phyloP scores from a whole-genome alignment of 768 basidiomycete genomes.

The Exidia glandulosa region DNA sequence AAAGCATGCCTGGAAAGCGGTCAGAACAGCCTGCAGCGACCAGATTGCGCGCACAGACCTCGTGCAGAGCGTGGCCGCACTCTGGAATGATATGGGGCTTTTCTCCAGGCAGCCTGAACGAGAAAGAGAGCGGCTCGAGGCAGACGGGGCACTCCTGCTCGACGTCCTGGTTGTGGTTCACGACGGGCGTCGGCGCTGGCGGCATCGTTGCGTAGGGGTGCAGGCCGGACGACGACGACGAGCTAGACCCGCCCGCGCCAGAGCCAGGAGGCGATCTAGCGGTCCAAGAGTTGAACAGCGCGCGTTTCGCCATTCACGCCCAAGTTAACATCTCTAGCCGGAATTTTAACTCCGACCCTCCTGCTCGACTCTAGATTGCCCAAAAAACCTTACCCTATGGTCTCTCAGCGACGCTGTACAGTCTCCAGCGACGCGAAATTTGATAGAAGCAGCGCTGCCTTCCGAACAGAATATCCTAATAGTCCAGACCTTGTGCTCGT shows the following conservation, averaged over 20 bases:
- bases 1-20: conserved; percentile 69
- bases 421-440: no score
- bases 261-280: background rate
- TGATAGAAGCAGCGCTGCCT: no score
- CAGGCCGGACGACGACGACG: background rate
- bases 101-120: conserved; percentile 88
- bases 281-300: background rate
- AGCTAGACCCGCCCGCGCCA: background rate
- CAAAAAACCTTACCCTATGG: no score
- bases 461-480: no score
- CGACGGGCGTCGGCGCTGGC: conserved; percentile 32
- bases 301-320: background rate
- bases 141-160: conserved; percentile 95
- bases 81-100: conserved; percentile 96
- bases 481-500: no score
- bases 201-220: background rate
- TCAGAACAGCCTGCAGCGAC: background rate
- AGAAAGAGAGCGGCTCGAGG: conserved; percentile 87
- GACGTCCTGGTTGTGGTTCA: conserved; percentile 62
- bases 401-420: no score
- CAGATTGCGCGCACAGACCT: conserved; percentile 36
- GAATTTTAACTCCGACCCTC: background rate
- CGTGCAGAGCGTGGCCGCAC: conserved; percentile 96
- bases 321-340: background rate
- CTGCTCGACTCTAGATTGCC: no score